Evolutionary conservation across 345 rosid species (phyloP).

Genomic region (Rhodamnia rubescens): DNA sequence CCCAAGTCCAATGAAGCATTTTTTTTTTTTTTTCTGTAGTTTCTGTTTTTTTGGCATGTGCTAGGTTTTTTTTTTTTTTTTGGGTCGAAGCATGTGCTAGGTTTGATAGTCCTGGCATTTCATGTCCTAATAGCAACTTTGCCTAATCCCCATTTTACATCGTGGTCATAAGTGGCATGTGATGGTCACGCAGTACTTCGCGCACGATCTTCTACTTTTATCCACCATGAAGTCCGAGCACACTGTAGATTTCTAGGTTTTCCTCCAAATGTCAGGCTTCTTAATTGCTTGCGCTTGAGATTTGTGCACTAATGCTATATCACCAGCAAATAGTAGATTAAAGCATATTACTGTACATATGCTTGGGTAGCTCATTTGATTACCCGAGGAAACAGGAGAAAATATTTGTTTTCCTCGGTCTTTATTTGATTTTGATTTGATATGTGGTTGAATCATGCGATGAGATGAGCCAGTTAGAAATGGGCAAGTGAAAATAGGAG

Average conservation of each 20-base stretch:
- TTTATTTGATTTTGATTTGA: not conserved
- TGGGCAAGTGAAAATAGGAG: not conserved
- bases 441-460: not conserved
- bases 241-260: not conserved
- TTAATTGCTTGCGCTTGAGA: not conserved
- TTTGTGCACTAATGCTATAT: not conserved
- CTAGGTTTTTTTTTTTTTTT: not conserved
- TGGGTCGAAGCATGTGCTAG: not conserved
- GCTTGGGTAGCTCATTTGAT: not conserved
- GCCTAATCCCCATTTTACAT: not conserved
- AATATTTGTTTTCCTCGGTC: not conserved
- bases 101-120: not conserved
- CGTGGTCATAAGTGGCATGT: not conserved
- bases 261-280: not conserved
- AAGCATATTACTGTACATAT: not conserved
- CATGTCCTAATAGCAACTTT: not conserved
- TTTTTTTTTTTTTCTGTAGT: not conserved
- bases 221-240: not conserved
- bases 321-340: not conserved
- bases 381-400: not conserved
- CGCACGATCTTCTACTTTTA: not conserved
- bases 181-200: not conserved
- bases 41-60: not conserved
- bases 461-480: not conserved
- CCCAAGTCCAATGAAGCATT: not conserved